Percentiles rank a stretch among this genome's conserved stretches.
phyloP scores from a whole-genome alignment of 164 flowering plant species.

The Stephania japonica region DNA sequence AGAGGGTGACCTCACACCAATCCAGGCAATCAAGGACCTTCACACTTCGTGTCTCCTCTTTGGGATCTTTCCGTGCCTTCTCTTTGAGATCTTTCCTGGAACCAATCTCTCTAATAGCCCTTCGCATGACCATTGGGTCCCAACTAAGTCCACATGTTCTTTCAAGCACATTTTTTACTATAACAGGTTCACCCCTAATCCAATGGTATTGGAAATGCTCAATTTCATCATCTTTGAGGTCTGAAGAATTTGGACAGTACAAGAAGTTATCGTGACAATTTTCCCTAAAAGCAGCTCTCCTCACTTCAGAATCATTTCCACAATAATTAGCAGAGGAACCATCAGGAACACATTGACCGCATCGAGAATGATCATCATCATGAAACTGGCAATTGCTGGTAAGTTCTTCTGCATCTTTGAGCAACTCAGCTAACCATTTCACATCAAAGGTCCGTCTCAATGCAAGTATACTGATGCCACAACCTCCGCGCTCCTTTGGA shows the following conservation, averaged over 20 bases:
- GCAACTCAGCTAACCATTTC: slow-evolving; percentile 41
- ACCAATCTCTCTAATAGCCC: slow-evolving; percentile 47
- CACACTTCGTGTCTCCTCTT: slow-evolving; percentile 39
- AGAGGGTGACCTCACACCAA: slow-evolving; percentile 68
- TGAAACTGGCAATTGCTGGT: slow-evolving; percentile 23
- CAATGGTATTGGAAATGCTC: slow-evolving; percentile 79
- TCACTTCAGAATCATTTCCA: slow-evolving; percentile 21
- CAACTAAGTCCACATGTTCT: slow-evolving; percentile 68
- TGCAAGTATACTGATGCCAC: slow-evolving; percentile 47
- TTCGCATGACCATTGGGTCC: slow-evolving; percentile 91
- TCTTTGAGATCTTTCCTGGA: slow-evolving; percentile 33
- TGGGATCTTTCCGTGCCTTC: slow-evolving; percentile 27
- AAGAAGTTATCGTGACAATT: slow-evolving; percentile 49
- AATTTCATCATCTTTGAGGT: slow-evolving; percentile 31
- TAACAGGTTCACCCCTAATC: slow-evolving; percentile 72
- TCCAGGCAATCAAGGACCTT: slow-evolving; percentile 79
- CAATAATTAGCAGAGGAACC: slow-evolving; percentile 15
- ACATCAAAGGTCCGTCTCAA: slow-evolving; percentile 47
- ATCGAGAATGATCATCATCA: slow-evolving; percentile 29
- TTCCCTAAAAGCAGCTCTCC: slow-evolving; percentile 56
- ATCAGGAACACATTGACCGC: slow-evolving; percentile 32
- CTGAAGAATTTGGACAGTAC: slow-evolving; percentile 52
- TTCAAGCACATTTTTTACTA: slow-evolving; percentile 58
- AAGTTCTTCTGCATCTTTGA: slow-evolving; percentile 45
- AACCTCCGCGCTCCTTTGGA: slow-evolving; percentile 58